Conservation (phyloP, 192 early-diverging fungal species). For the Entrophospora sp. region DNA sequence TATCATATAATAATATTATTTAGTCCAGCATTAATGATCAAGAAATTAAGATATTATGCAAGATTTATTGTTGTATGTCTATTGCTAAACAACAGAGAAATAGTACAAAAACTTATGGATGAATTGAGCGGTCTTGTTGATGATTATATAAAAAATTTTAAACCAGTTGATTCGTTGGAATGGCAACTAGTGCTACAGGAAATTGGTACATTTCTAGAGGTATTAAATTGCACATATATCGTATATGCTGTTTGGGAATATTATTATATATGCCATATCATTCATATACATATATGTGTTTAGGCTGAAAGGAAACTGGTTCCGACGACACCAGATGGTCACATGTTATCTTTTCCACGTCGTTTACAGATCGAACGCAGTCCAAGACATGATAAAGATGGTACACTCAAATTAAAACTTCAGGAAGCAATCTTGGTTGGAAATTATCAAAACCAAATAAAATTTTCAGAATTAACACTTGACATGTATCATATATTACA, state of each 20-base stretch:
- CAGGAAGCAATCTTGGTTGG: constrained; percentile 97
- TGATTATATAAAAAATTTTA: constrained; percentile 78
- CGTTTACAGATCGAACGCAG: constrained; percentile 43
- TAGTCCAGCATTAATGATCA: constrained; percentile 88
- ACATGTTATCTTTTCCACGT: constrained; percentile 38
- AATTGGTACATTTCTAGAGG: constrained; percentile 78
- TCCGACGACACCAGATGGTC: constrained; percentile 46
- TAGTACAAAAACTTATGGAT: constrained; percentile 73
- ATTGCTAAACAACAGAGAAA: constrained; percentile 72
- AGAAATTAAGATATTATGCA: constrained; percentile 96
- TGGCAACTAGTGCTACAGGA: constrained; percentile 79
- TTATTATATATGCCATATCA: too few species aligned
- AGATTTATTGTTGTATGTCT: constrained; percentile 94
- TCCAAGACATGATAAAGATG: constrained; percentile 51
- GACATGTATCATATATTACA: constrained; percentile 97
- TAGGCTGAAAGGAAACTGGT: constrained; percentile 73
- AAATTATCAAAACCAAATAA: constrained; percentile 91
- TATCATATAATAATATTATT: not conserved
- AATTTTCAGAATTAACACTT: constrained; percentile 92
- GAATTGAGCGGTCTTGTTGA: constrained; percentile 80
- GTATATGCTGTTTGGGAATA: too few species aligned
- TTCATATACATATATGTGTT: not conserved
- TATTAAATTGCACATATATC: too few species aligned
- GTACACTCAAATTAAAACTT: constrained; percentile 49
- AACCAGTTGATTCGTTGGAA: constrained; percentile 81